A percentile compares a stretch with the other conserved stretches of the same genome.
Evolutionary conservation across 2,329 filamentous ascomycete species (phyloP).

Genomic region (Fusarium musae): DNA sequence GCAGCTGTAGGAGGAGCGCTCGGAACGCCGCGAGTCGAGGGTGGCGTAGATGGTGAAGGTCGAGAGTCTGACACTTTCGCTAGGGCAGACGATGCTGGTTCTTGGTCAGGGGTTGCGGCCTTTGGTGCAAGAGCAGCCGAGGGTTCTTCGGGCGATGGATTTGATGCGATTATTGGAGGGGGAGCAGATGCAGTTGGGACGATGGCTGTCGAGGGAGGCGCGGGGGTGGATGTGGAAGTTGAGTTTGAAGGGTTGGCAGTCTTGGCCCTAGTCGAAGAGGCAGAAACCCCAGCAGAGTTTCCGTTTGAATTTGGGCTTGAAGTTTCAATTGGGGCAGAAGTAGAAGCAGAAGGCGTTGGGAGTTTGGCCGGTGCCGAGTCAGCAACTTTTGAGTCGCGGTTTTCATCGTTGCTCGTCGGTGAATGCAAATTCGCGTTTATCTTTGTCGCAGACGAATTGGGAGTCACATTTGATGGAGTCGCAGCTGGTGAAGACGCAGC

Average conservation of each 20-base stretch:
- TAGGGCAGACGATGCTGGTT: slow-evolving; percentile 11
- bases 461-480: slow-evolving; percentile 19
- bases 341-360: slow-evolving; percentile 1
- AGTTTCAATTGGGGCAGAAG: slow-evolving; percentile 7
- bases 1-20: slow-evolving; percentile 11
- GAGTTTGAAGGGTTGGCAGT: slow-evolving; percentile 16
- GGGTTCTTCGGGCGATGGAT: slow-evolving; percentile 5
- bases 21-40: slow-evolving; percentile 15
- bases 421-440: slow-evolving; percentile 24
- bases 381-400: slow-evolving; percentile 25
- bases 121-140: slow-evolving; percentile 10
- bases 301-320: slow-evolving; percentile 3
- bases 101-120: slow-evolving; percentile 10
- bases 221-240: slow-evolving; percentile 22
- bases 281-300: slow-evolving; percentile 6
- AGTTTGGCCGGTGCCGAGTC: slow-evolving; percentile 6
- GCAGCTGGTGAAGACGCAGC: slow-evolving; percentile 8
- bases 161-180: slow-evolving; percentile 8
- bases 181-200: slow-evolving; percentile 5
- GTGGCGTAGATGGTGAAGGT: slow-evolving; percentile 38
- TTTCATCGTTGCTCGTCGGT: slow-evolving; percentile 24
- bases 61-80: slow-evolving; percentile 7
- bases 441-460: slow-evolving; percentile 20
- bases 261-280: background rate
- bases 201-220: slow-evolving; percentile 11